These are phyloP conservation scores for Oryza officinalis DNA, from an alignment of 176 grass and related monocot genomes.

Conservation along the genomic window DNA sequence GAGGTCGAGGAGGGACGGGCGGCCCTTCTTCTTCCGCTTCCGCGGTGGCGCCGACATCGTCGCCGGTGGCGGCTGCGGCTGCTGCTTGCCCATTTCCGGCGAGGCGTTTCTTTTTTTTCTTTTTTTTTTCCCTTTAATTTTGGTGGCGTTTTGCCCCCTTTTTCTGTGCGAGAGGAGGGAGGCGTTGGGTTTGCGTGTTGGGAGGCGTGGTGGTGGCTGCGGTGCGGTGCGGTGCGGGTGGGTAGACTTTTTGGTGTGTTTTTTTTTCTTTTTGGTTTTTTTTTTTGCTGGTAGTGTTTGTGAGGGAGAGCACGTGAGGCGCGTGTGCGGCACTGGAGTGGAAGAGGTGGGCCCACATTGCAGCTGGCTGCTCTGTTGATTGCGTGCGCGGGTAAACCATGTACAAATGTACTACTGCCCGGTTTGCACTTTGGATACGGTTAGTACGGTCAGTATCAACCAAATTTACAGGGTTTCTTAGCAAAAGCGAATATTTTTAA, in stretches of 20 bases:
- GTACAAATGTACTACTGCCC: too few relatives aligned
- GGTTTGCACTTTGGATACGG: too few relatives aligned
- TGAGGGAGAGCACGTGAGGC: slow-evolving; percentile 15
- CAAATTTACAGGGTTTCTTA: too few relatives aligned
- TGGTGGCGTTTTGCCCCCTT: not conserved
- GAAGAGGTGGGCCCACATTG: too few relatives aligned
- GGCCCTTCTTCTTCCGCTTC: slow-evolving; percentile 86
- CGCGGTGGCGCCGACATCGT: slow-evolving; percentile 62
- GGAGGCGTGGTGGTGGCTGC: slow-evolving; percentile 11
- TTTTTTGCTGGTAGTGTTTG: not conserved
- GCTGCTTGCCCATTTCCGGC: slow-evolving; percentile 76
- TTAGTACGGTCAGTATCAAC: too few relatives aligned
- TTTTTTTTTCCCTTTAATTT: not conserved
- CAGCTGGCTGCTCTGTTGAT: not conserved
- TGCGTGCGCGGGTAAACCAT: slow-evolving; percentile 5
- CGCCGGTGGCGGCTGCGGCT: slow-evolving; percentile 47
- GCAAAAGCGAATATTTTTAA: too few relatives aligned
- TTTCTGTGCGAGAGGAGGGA: slow-evolving; percentile 3
- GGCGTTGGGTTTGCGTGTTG: slow-evolving; percentile 47
- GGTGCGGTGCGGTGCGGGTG: slow-evolving; percentile 11
- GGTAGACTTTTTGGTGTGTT: slow-evolving; percentile 47
- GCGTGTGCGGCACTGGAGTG: not conserved
- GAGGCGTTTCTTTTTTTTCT: not conserved
- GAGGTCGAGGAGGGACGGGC: slow-evolving; percentile 86
- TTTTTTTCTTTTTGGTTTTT: not conserved